Evolutionary conservation across 768 basidiomycete species (phyloP), one percentile per base, ranked within the genome.

Genomic region (Kwoniella sp.): DNA sequence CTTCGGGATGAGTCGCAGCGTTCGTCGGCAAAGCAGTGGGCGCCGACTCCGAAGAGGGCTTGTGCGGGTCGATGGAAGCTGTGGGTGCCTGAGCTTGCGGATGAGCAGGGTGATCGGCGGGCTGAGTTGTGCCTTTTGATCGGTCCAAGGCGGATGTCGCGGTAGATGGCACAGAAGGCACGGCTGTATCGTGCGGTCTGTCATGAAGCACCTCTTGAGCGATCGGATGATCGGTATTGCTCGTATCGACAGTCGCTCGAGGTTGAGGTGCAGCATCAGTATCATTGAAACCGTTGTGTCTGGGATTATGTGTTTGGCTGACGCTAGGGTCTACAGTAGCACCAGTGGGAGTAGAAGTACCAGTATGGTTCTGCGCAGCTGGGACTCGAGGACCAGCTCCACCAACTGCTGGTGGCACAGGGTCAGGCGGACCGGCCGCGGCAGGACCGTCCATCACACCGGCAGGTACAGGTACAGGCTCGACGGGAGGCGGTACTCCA

Each of bases 11-110:
- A 12, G 76, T 73, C 26, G 68, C 58, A 1, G 72, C 61, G 20
- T 79, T 79, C 47, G 80, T 80, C 7, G 82, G 81, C 9, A 82
- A 68, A 20, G 77, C 79, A 3, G 74, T 76, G 0, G 74, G 75
- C 1, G 69, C 69, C 15, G 73, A 74, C 47, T 72, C 58, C 20
- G 63, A 66, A 2, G 73, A 73, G 26, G 75, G 73, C 5, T 64
- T 59, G 54, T 68, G 55, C 7, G 74, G 74, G 48, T 76, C 74
- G n/a, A 76, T 73, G 15, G 70, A 70, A 2, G 74, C 62, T 25
- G 72, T 72, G 15, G 71, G 66, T 1, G 71, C 61, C 53, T 60
- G 58, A 5, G 72, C 58, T 37, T 70, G 70, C 28, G 63, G 63
- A 34, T 70, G 70, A 28, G 63, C 55, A 2, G 69, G 56, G 25